These are phyloP conservation scores for Fusarium aywerte DNA, from an alignment of 2,329 filamentous ascomycete species.

Conservation along the genomic window DNA sequence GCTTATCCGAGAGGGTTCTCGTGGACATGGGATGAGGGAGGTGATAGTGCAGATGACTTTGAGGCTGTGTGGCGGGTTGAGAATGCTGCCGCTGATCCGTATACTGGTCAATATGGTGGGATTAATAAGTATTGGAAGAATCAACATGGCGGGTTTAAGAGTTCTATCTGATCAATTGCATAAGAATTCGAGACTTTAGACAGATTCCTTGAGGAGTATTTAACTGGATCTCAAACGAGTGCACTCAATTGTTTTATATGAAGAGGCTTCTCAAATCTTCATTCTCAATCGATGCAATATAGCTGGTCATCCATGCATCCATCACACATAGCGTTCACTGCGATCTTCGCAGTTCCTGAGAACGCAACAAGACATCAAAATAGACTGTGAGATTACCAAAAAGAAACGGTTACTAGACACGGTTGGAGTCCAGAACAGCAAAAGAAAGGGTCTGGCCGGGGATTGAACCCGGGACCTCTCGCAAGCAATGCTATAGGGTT, in stretches of 20 bases:
- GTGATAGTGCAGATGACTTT: slow-evolving; percentile 6
- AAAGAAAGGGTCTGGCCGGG: slow-evolving; percentile 56
- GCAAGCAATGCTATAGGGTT: slow-evolving; percentile 53
- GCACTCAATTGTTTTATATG: background rate
- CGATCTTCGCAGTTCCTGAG: background rate
- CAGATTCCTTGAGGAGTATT: no score
- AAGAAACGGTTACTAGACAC: no score
- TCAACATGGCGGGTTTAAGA: fast-evolving
- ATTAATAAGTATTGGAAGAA: slow-evolving; percentile 8
- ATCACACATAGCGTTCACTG: no score
- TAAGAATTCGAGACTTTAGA: no score
- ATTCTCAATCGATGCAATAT: no score
- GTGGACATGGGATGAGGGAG: slow-evolving; percentile 24
- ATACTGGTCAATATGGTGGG: background rate
- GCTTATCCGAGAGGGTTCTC: slow-evolving; percentile 12
- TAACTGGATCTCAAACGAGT: no score
- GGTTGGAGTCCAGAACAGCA: slow-evolving; percentile 1
- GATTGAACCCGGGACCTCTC: slow-evolving; percentile 60
- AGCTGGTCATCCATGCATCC: no score
- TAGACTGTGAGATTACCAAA: no score
- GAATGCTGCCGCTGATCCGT: slow-evolving; percentile 1
- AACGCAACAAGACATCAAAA: background rate
- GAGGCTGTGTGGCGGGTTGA: background rate
- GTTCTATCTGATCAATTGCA: background rate
- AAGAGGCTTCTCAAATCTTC: no score